Evolutionary conservation across 1,139 yeast species (phyloP).

Genomic region (Scheffersomyces cryptocercus): DNA sequence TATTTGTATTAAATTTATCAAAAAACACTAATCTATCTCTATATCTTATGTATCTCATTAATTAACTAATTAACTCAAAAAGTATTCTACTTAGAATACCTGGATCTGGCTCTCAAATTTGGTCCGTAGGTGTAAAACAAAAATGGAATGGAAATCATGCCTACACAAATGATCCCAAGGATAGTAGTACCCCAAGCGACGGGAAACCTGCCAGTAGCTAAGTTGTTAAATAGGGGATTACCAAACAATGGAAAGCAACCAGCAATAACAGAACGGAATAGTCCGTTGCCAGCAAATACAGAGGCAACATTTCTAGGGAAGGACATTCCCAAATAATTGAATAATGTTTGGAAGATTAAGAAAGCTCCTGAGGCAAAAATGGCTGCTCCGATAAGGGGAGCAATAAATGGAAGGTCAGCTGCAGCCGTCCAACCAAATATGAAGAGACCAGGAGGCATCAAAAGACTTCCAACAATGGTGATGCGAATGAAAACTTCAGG

Average conservation of each 20-base stretch:
- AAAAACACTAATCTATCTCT: too few species aligned
- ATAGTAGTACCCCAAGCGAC: constrained; percentile 49
- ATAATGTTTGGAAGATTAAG: constrained; percentile 3
- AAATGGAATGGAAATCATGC: constrained; percentile 37
- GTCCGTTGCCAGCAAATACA: constrained; percentile 58
- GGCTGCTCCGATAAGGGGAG: too few species aligned
- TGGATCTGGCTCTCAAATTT: constrained; percentile 51
- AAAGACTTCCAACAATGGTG: too few species aligned
- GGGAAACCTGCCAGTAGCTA: constrained; percentile 48
- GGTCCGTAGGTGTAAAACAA: constrained; percentile 60
- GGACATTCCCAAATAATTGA: constrained; percentile 34
- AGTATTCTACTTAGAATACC: constrained; percentile 22
- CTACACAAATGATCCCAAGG: constrained; percentile 37
- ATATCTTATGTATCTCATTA: too few species aligned
- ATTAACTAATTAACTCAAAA: too few species aligned
- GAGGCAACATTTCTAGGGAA: constrained; percentile 51
- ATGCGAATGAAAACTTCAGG: too few species aligned
- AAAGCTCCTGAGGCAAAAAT: too few species aligned
- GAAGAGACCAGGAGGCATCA: too few species aligned
- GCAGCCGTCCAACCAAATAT: too few species aligned
- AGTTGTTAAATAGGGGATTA: constrained; percentile 46
- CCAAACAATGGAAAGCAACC: constrained; percentile 68
- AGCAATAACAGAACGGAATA: constrained; percentile 54
- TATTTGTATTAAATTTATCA: too few species aligned
- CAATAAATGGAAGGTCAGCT: too few species aligned